Percentiles rank a stretch among this genome's conserved stretches.
These are phyloP conservation scores for Vararia minispora DNA, from an alignment of 768 basidiomycete genomes.

Conservation along the genomic window DNA sequence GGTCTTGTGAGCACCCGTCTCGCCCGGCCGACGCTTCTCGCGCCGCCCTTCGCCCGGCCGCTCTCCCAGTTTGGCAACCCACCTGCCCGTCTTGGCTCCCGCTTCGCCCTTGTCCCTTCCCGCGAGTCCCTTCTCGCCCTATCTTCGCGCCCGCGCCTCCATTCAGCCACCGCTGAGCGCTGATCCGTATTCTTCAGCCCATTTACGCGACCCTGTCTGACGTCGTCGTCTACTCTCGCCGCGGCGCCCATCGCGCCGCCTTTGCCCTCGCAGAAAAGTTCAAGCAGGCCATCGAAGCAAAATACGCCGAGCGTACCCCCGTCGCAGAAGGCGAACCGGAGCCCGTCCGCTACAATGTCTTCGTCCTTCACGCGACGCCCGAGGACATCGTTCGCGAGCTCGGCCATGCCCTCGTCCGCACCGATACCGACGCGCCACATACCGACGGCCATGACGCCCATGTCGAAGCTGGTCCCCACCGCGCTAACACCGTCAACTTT, in stretches of 20 bases:
- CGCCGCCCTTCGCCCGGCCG: neutral
- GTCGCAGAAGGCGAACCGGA: neutral
- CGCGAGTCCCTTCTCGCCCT: conserved; percentile 1
- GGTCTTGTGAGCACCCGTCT: too few relatives aligned
- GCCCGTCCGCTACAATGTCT: conserved; percentile 56
- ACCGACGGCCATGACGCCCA: conserved; percentile 24
- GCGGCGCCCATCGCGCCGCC: conserved; percentile 42
- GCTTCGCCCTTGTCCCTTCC: conserved; percentile 14
- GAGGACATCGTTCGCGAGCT: conserved; percentile 32
- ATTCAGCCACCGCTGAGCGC: neutral
- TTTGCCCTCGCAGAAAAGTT: conserved; percentile 55
- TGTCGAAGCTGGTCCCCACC: conserved; percentile 8
- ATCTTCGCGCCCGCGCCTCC: neutral
- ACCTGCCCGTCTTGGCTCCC: conserved; percentile 20
- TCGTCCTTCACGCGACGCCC: conserved; percentile 51
- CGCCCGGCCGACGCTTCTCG: conserved; percentile 7
- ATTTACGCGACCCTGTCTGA: conserved; percentile 86
- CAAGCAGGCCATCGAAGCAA: conserved; percentile 47
- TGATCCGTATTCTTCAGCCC: conserved; percentile 36
- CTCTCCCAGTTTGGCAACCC: neutral
- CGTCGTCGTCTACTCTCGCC: conserved; percentile 78
- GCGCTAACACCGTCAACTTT: conserved; percentile 65
- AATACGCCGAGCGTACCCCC: conserved; percentile 31
- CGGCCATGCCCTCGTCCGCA: conserved; percentile 42
- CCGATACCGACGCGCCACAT: conserved; percentile 27